Percentiles rank a stretch among this genome's conserved stretches.
phyloP scores from a whole-genome alignment of 352 stramenopile species.

The Phytophthora litchii region DNA sequence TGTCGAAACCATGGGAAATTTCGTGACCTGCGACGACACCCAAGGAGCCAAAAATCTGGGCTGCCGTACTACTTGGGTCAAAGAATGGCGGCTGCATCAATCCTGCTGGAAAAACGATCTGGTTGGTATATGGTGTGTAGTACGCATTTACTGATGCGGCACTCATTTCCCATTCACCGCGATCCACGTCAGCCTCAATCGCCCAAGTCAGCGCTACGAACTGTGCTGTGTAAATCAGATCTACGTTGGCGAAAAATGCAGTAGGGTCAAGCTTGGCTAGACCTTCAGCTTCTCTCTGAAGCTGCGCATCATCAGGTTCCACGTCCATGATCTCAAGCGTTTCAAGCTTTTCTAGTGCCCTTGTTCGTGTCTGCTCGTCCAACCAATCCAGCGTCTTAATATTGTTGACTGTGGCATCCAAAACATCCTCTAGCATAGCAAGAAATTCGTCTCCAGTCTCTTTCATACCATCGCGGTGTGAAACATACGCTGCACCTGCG shows the following conservation, averaged over 20 bases:
- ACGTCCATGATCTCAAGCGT: constrained; percentile 29
- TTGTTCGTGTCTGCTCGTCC: constrained; percentile 72
- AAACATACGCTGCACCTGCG: constrained; percentile 82
- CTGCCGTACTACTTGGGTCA: constrained; percentile 65
- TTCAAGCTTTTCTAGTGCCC: constrained; percentile 85
- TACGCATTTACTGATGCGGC: constrained; percentile 91
- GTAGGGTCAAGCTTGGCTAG: constrained; percentile 32
- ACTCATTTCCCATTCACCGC: constrained; percentile 86
- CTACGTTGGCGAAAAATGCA: constrained; percentile 59
- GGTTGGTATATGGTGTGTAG: constrained; percentile 65
- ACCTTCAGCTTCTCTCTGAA: constrained; percentile 47
- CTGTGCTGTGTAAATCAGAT: constrained; percentile 38
- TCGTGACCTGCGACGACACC: constrained; percentile 93
- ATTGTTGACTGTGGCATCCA: constrained; percentile 74
- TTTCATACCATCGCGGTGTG: constrained; percentile 73
- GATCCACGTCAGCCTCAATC: constrained; percentile 53
- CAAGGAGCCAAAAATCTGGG: constrained; percentile 92
- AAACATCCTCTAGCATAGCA: constrained; percentile 81
- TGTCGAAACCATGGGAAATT: constrained; percentile 95
- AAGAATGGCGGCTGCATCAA: constrained; percentile 95
- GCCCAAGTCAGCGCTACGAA: constrained; percentile 33
- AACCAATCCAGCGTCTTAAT: constrained; percentile 91
- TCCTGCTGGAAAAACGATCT: constrained; percentile 94
- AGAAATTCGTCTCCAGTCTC: constrained; percentile 65
- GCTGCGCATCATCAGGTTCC: constrained; percentile 37